Conservation (phyloP, 164 flowering plant species). For the Umbilicus rupestris region DNA sequence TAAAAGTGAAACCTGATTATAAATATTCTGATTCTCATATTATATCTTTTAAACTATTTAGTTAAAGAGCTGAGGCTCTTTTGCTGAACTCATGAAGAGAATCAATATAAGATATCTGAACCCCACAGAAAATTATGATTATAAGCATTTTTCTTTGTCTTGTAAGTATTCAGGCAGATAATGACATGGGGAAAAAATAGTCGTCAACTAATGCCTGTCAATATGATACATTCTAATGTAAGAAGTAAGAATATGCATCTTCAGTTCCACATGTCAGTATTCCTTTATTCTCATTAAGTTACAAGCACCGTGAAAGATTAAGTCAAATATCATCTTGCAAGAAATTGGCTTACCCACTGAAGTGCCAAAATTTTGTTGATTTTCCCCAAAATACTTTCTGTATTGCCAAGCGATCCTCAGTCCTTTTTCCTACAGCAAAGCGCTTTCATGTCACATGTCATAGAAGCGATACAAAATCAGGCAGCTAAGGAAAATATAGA, state of each 20-base stretch:
- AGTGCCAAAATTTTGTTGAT: slow-evolving; percentile 27
- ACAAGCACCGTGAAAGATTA: neutral
- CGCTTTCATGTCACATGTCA: neutral
- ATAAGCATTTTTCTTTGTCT: neutral
- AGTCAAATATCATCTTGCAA: neutral
- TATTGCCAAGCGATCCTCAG: slow-evolving; percentile 99
- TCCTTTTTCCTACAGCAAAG: slow-evolving; percentile 50
- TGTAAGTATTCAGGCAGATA: neutral
- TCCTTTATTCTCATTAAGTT: neutral
- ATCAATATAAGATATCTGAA: too few species aligned
- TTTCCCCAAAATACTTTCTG: slow-evolving; percentile 72
- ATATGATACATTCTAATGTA: neutral
- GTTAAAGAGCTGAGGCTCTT: too few species aligned
- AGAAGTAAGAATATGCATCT: neutral
- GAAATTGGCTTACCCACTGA: slow-evolving; percentile 26
- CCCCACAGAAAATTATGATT: neutral
- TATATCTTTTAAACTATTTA: too few species aligned
- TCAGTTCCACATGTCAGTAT: neutral
- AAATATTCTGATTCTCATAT: too few species aligned
- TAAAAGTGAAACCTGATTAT: too few species aligned
- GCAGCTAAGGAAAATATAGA: neutral
- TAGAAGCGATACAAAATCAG: neutral
- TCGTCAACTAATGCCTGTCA: neutral
- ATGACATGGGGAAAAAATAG: neutral
- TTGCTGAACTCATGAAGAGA: too few species aligned